A percentile compares a stretch with the other conserved stretches of the same genome.
Evolutionary conservation across 805 yeast genomes (phyloP).

Genomic region (Cyberlindnera lachancei): DNA sequence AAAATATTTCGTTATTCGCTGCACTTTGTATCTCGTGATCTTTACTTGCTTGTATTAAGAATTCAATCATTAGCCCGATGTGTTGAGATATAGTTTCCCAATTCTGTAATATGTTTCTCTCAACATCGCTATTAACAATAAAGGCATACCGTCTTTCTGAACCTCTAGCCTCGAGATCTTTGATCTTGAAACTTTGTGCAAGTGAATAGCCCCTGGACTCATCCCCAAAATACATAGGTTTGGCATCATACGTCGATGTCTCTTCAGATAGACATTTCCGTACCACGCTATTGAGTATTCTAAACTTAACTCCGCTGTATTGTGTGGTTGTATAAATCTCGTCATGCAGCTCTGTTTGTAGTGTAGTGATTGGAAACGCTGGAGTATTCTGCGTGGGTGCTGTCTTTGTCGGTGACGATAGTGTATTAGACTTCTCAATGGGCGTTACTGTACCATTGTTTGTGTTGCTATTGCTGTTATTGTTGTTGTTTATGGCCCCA

Average conservation of each 20-base stretch:
- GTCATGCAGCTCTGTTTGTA: constrained; percentile 19
- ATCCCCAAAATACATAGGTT: constrained; percentile 62
- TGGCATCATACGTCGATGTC: constrained; percentile 47
- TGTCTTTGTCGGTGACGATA: no score
- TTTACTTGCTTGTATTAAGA: constrained; percentile 27
- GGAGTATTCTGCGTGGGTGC: no score
- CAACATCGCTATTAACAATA: constrained; percentile 50
- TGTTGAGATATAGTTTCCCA: constrained; percentile 46
- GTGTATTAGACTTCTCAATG: no score
- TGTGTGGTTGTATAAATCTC: constrained; percentile 45
- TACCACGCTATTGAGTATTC: constrained; percentile 49
- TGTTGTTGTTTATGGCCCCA: neutral
- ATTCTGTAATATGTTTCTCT: constrained; percentile 40
- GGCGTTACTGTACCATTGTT: no score
- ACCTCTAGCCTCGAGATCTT: constrained; percentile 64
- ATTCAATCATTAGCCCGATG: constrained; percentile 31
- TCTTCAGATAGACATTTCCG: constrained; percentile 64
- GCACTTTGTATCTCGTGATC: constrained; percentile 22
- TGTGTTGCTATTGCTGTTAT: no score
- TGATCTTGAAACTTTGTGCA: constrained; percentile 50
- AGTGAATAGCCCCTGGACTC: constrained; percentile 52
- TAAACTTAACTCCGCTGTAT: constrained; percentile 49
- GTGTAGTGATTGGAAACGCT: constrained; percentile 28
- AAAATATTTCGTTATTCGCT: constrained; percentile 38
- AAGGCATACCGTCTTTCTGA: constrained; percentile 62